Percentiles rank a stretch among this genome's conserved stretches.
Conservation (phyloP, 306 rosid species). For the Vigna mungo region DNA sequence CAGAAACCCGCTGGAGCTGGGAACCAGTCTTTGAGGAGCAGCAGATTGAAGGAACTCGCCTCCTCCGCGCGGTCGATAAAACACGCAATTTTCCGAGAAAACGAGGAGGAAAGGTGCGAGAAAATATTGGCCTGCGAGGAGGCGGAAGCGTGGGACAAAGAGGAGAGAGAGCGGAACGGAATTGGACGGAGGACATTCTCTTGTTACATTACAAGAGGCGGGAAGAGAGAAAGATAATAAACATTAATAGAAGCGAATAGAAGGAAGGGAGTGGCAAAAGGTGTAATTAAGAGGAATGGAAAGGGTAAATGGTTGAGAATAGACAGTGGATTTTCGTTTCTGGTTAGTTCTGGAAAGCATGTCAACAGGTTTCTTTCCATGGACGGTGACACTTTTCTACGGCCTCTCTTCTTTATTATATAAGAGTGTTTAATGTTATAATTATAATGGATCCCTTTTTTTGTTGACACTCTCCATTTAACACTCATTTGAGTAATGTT, state of each 20-base stretch:
- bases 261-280: slow-evolving; percentile 45
- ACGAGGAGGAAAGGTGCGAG: slow-evolving; percentile 42
- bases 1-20: slow-evolving; percentile 44
- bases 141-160: slow-evolving; percentile 39
- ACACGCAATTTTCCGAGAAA: slow-evolving; percentile 48
- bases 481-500: too few relatives aligned
- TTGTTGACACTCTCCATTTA: too few relatives aligned
- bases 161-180: slow-evolving; percentile 50
- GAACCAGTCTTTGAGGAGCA: slow-evolving; percentile 58
- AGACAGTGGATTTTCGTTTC: slow-evolving; percentile 1
- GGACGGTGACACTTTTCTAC: not conserved
- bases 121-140: slow-evolving; percentile 7
- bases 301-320: slow-evolving; percentile 14
- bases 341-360: not conserved
- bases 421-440: too few relatives aligned
- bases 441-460: too few relatives aligned
- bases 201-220: not conserved
- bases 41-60: slow-evolving; percentile 47
- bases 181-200: slow-evolving; percentile 68
- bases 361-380: not conserved
- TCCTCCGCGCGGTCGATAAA: slow-evolving; percentile 40
- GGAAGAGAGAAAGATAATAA: not conserved
- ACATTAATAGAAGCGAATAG: not conserved
- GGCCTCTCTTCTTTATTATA: too few relatives aligned
- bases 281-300: slow-evolving; percentile 38